phyloP scores from a whole-genome alignment of 441 rosid genomes.

The Pelargonium myrrhifolium region DNA sequence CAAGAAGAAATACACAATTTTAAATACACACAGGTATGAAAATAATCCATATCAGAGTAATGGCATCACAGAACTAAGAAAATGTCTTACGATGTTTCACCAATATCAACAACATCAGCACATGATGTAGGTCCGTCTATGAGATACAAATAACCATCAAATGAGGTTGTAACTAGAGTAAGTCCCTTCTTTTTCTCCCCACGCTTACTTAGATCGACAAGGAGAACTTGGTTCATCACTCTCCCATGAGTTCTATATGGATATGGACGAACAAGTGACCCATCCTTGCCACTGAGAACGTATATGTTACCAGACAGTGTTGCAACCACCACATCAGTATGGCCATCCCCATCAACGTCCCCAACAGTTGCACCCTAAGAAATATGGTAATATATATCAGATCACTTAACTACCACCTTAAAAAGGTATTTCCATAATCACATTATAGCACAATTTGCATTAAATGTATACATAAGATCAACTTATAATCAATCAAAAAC shows the following conservation, averaged over 20 bases:
- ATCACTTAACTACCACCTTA: constrained; percentile 16
- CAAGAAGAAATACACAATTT: constrained; percentile 17
- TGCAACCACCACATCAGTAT: constrained; percentile 87
- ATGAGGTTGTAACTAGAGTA: constrained; percentile 86
- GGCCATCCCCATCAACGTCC: constrained; percentile 97
- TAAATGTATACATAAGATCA: not conserved
- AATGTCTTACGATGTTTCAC: constrained; percentile 90
- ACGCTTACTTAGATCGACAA: constrained; percentile 75
- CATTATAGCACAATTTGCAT: not conserved
- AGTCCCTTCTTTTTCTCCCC: constrained; percentile 84
- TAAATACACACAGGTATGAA: constrained; percentile 13
- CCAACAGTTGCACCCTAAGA: constrained; percentile 85
- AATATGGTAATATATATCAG: constrained; percentile 22
- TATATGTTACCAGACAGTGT: constrained; percentile 88
- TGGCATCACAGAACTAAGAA: constrained; percentile 7
- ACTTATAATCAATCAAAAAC: not conserved
- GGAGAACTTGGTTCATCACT: constrained; percentile 98
- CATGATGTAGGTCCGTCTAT: constrained; percentile 98
- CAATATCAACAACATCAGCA: constrained; percentile 93
- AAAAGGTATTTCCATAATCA: not conserved
- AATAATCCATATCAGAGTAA: constrained; percentile 3
- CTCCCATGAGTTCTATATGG: constrained; percentile 98
- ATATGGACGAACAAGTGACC: constrained; percentile 83
- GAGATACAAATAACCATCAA: constrained; percentile 94
- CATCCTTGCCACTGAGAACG: constrained; percentile 95